These are phyloP conservation scores for Pichia ethanolica DNA, from an alignment of 805 yeast genomes.

Conservation along the genomic window DNA sequence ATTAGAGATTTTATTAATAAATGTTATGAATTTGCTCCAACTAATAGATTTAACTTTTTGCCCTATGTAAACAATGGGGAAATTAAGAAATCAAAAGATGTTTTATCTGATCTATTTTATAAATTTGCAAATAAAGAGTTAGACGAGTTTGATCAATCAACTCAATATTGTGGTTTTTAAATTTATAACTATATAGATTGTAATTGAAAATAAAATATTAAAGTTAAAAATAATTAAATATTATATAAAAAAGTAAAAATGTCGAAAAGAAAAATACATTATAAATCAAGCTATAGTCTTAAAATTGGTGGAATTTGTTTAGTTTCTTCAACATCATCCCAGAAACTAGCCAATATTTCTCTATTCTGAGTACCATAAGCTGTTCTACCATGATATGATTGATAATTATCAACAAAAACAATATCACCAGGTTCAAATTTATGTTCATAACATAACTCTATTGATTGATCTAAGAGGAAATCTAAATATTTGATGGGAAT, in stretches of 20 bases:
- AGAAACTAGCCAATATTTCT: slow-evolving; percentile 20
- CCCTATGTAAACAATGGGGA: slow-evolving; percentile 1
- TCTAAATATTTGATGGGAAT: slow-evolving; percentile 20
- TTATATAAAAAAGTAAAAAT: neutral
- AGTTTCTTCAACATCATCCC: slow-evolving; percentile 8
- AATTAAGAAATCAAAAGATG: neutral
- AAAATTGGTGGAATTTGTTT: neutral
- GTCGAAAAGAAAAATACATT: neutral
- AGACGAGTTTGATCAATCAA: slow-evolving; percentile 2
- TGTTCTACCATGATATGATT: slow-evolving; percentile 21
- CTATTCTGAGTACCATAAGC: slow-evolving; percentile 17
- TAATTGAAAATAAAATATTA: no score
- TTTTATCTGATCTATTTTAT: slow-evolving; percentile 8
- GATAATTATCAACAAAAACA: slow-evolving; percentile 19
- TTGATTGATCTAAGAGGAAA: slow-evolving; percentile 16
- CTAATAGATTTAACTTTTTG: slow-evolving; percentile 9
- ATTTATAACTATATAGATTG: no score
- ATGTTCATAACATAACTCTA: slow-evolving; percentile 18
- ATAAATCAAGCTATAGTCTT: neutral
- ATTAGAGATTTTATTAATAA: slow-evolving; percentile 9
- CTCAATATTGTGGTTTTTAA: neutral
- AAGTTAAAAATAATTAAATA: neutral
- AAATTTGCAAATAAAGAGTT: slow-evolving; percentile 9
- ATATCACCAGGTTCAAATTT: slow-evolving; percentile 19
- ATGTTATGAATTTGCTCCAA: slow-evolving; percentile 10